phyloP scores from a whole-genome alignment of 1,139 yeast genomes.

The Debaryomyces fabryi region DNA sequence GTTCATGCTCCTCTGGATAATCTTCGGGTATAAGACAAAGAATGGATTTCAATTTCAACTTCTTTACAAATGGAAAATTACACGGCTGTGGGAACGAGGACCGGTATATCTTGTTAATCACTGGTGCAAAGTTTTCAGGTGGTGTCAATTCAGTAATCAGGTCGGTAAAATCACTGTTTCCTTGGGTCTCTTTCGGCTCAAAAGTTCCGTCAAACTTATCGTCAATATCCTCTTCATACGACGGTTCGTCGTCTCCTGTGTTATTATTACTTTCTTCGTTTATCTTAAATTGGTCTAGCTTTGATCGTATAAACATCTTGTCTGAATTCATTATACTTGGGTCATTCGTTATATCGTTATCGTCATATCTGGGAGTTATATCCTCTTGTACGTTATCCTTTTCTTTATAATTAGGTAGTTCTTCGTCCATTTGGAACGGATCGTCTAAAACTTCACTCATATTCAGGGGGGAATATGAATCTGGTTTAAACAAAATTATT shows the following conservation, averaged over 20 bases:
- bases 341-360: slow-evolving; percentile 15
- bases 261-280: slow-evolving; percentile 26
- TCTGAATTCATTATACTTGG: slow-evolving; percentile 20
- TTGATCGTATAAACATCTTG: slow-evolving; percentile 37
- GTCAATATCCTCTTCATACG: slow-evolving; percentile 48
- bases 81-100: slow-evolving; percentile 87
- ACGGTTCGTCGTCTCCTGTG: slow-evolving; percentile 21
- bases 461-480: not conserved
- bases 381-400: slow-evolving; percentile 6
- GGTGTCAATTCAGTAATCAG: slow-evolving; percentile 45
- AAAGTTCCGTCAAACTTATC: slow-evolving; percentile 40
- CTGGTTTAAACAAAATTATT: not conserved
- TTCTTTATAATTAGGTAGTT: slow-evolving; percentile 18
- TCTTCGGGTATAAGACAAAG: slow-evolving; percentile 78
- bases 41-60: slow-evolving; percentile 68
- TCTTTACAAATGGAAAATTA: slow-evolving; percentile 70
- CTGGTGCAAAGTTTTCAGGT: slow-evolving; percentile 94
- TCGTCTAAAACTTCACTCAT: slow-evolving; percentile 43
- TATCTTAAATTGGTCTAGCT: slow-evolving; percentile 29
- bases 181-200: slow-evolving; percentile 25
- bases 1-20: not conserved
- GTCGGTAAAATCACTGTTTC: slow-evolving; percentile 15
- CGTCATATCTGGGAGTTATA: slow-evolving; percentile 21
- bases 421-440: slow-evolving; percentile 54
- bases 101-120: slow-evolving; percentile 77